These are phyloP conservation scores for Apiospora kogelbergensis DNA, from an alignment of 2,329 filamentous ascomycete genomes.

Conservation along the genomic window DNA sequence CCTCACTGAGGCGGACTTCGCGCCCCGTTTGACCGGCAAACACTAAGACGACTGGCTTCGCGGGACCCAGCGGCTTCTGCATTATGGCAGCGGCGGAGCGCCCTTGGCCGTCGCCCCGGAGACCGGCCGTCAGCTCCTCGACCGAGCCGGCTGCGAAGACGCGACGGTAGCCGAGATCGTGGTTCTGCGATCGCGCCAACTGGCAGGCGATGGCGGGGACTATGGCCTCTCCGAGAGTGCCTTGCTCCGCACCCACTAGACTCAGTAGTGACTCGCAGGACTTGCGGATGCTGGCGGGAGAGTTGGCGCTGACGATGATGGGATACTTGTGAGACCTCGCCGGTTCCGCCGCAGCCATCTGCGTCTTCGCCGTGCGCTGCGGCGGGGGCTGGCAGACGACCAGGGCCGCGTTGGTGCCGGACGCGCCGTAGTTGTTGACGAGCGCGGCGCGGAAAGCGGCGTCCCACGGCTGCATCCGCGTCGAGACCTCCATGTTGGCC, in stretches of 20 bases:
- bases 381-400: conserved; percentile 11
- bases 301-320: conserved; percentile 7
- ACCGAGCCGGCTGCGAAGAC: not conserved
- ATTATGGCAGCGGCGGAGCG: not conserved
- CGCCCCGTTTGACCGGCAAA: not conserved
- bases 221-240: not conserved
- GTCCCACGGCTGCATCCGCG: not conserved
- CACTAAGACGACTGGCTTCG: not conserved
- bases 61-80: not conserved
- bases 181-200: not conserved
- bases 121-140: not conserved
- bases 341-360: not conserved
- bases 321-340: conserved; percentile 2
- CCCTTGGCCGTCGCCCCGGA: not conserved
- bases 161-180: not conserved
- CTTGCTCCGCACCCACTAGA: not conserved
- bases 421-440: conserved; percentile 20
- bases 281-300: not conserved
- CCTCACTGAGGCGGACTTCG: not conserved
- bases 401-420: conserved; percentile 19
- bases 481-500: not conserved
- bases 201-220: not conserved
- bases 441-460: conserved; percentile 2
- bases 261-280: not conserved
- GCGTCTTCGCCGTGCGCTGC: not conserved